Evolutionary conservation across 1,284 basidiomycete species (phyloP), one percentile per base, ranked within the genome.

Genomic region (Chondrostereum purpureum): DNA sequence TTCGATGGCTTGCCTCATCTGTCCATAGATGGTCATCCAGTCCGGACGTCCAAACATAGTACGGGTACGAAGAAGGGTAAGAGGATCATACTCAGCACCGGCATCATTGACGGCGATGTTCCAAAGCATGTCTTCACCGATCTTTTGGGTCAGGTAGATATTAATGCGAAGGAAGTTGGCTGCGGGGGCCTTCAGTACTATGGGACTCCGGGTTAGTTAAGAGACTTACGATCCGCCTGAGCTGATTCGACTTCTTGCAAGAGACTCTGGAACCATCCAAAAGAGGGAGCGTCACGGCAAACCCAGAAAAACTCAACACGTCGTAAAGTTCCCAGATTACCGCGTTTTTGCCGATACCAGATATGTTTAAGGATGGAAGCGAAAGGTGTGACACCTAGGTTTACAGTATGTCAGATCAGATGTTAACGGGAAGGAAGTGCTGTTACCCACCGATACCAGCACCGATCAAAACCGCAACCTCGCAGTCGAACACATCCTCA

Each of bases 221-320:
- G 33, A 5, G n/a, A 76, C 82, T 71, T 57, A 88, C 83, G 85
- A 69, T 91, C 85, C 37, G 78, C 80, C 58, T 90, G 88, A 40
- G 87, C 84, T 43, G 82, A 79, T 62, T 93, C 92, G 44, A 93
- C 81, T 58, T 90, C 82, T 57, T 86, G 82, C 48, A 94, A 71
- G 38, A 94, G 66, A 47, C 75, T 82, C 62, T 92, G 88, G 77
- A 94, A 93, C 91, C 92, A 94, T 56, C 88, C 89, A 58, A 93
- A 92, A 17, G 87, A 88, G n/a, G 87, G 85, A 10, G 86, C 81
- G 56, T 91, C 87, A 63, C 88, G 83, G 62, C 85, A 89, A 52
- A 91, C 77, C 92, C 91, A 94, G 69, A 93, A 88, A 64, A 93
- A 92, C 55, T 92, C 88, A 46, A 94, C 90, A 39, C 87, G 80